phyloP scores from a whole-genome alignment of 352 stramenopile genomes.

The Phytophthora rubi region DNA sequence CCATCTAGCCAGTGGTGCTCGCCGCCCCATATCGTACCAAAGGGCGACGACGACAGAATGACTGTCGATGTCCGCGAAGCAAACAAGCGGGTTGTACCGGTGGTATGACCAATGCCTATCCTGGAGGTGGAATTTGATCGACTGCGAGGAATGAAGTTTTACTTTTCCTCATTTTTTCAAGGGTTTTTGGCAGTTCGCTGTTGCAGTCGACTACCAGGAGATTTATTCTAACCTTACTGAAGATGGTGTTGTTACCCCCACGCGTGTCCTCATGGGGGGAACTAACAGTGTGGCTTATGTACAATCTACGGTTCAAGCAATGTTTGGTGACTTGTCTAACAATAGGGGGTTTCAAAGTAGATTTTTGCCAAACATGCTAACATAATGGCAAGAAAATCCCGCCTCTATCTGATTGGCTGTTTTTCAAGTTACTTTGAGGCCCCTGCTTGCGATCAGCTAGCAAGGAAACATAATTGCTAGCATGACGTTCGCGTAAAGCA shows the following conservation, averaged over 20 bases:
- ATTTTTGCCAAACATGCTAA: no score
- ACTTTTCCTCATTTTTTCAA: constrained; percentile 17
- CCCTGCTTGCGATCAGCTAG: no score
- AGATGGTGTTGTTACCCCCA: constrained; percentile 18
- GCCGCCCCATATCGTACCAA: neutral
- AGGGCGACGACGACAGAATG: neutral
- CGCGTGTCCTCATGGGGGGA: constrained; percentile 18
- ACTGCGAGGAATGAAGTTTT: neutral
- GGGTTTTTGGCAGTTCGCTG: constrained; percentile 25
- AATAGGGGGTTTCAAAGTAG: neutral
- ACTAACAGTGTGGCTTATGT: constrained; percentile 27
- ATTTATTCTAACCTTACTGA: constrained; percentile 25
- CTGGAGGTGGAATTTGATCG: neutral
- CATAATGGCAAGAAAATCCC: no score
- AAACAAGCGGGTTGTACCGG: neutral
- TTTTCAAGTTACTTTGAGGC: no score
- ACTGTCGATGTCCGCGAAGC: neutral
- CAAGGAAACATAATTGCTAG: no score
- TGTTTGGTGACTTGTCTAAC: constrained; percentile 25
- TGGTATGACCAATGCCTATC: neutral
- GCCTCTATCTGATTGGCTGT: no score
- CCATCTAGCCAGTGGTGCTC: neutral
- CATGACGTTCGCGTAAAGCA: no score
- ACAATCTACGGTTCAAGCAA: constrained; percentile 16
- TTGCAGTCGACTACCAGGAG: constrained; percentile 8